phyloP scores from a whole-genome alignment of 2,329 filamentous ascomycete genomes.

The Davidsoniella australis region DNA sequence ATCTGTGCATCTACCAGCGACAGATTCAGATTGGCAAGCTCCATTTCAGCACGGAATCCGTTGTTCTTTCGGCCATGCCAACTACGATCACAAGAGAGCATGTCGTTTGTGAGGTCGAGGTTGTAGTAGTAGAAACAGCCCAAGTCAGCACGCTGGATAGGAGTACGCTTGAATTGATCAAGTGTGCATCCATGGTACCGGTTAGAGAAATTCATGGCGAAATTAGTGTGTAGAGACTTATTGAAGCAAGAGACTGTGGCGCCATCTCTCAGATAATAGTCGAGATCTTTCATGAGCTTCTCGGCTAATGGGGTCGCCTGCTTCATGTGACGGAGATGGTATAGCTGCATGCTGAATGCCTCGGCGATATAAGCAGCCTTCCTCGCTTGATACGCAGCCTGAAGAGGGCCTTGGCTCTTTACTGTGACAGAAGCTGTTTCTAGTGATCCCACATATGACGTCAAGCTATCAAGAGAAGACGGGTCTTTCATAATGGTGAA shows the following conservation, averaged over 20 bases:
- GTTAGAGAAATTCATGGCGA: conserved; percentile 67
- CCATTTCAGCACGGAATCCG: conserved; percentile 70
- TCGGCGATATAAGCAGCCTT: conserved; percentile 74
- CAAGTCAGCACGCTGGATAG: conserved; percentile 45
- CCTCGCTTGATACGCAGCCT: conserved; percentile 44
- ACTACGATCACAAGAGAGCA: conserved; percentile 59
- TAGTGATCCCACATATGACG: conserved; percentile 48
- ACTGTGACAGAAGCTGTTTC: conserved; percentile 33
- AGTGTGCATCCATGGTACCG: conserved; percentile 60
- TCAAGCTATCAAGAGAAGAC: conserved; percentile 54
- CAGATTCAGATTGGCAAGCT: conserved; percentile 74
- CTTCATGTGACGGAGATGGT: conserved; percentile 64
- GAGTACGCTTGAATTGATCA: conserved; percentile 64
- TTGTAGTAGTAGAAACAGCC: conserved; percentile 77
- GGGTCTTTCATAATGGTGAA: conserved; percentile 59
- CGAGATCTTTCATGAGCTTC: conserved; percentile 54
- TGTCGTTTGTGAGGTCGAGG: conserved; percentile 52
- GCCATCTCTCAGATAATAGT: conserved; percentile 65
- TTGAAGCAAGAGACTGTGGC: conserved; percentile 74
- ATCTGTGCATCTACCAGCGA: conserved; percentile 87
- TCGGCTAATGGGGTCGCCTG: conserved; percentile 48
- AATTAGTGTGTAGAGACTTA: conserved; percentile 65
- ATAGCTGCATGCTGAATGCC: conserved; percentile 78
- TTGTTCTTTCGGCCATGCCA: conserved; percentile 55
- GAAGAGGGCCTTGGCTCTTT: conserved; percentile 23